Evolutionary conservation across 2,329 filamentous ascomycete genomes (phyloP).

Genomic region (Drechslerella dactyloides): DNA sequence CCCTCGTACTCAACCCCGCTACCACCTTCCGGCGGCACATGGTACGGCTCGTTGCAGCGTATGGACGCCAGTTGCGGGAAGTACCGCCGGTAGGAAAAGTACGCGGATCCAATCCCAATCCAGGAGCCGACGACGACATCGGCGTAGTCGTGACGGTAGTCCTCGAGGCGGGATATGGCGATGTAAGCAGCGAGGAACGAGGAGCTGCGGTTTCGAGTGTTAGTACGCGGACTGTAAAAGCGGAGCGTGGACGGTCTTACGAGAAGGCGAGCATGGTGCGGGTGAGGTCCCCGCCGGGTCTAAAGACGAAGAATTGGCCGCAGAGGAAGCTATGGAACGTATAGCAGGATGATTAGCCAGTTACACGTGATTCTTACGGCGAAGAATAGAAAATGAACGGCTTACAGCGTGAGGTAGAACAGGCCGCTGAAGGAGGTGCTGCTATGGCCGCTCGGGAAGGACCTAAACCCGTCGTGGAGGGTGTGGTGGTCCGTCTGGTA

Average conservation of each 20-base stretch:
- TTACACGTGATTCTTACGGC: slow-evolving; percentile 53
- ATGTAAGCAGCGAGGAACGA: slow-evolving; percentile 69
- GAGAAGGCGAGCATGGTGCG: slow-evolving; percentile 25
- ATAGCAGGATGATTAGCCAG: not conserved
- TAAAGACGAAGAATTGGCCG: slow-evolving; percentile 41
- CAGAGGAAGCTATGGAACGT: slow-evolving; percentile 17
- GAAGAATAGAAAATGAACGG: slow-evolving; percentile 62
- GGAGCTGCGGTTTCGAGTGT: slow-evolving; percentile 21
- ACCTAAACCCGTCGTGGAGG: slow-evolving; percentile 82
- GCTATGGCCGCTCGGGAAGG: slow-evolving; percentile 80
- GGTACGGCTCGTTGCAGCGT: slow-evolving; percentile 44
- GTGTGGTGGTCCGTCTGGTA: slow-evolving; percentile 72
- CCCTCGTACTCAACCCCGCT: slow-evolving; percentile 27
- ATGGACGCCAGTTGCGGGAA: slow-evolving; percentile 30
- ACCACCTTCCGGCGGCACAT: slow-evolving; percentile 20
- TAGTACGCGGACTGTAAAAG: not conserved
- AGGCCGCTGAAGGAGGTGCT: slow-evolving; percentile 80
- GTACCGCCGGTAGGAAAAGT: slow-evolving; percentile 68
- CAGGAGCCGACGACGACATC: slow-evolving; percentile 70
- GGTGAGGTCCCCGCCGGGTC: slow-evolving; percentile 28
- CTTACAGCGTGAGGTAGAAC: slow-evolving; percentile 71
- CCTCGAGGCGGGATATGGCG: slow-evolving; percentile 72
- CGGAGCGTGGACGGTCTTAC: slow-evolving; percentile 12
- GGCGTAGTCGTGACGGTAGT: slow-evolving; percentile 74
- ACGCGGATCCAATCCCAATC: slow-evolving; percentile 67